phyloP scores from a whole-genome alignment of 176 grass and related monocot species.

The Oropetium thomaeum region DNA sequence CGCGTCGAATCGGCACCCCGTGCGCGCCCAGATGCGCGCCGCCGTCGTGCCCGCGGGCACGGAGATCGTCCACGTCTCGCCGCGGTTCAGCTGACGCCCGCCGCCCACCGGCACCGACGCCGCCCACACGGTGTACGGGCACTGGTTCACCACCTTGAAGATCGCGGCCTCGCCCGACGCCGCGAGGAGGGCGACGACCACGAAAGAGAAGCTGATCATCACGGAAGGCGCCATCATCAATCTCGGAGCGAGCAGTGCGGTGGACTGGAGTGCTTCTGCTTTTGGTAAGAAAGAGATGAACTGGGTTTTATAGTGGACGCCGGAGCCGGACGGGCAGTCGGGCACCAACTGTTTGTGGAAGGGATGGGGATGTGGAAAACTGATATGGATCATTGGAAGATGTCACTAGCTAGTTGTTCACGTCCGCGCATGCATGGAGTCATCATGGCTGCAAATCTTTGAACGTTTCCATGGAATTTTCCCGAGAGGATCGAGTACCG shows the following conservation, averaged over 20 bases:
- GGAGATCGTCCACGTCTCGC: slow-evolving; percentile 20
- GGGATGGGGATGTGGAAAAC: background rate
- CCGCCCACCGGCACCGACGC: slow-evolving; percentile 37
- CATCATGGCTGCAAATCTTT: slow-evolving; percentile 5
- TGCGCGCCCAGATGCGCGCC: slow-evolving; percentile 60
- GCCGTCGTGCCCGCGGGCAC: background rate
- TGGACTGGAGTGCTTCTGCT: too few species aligned
- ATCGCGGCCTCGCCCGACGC: background rate
- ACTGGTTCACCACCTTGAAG: slow-evolving; percentile 50
- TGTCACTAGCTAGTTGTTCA: background rate
- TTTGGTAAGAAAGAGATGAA: background rate
- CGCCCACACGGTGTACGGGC: slow-evolving; percentile 57
- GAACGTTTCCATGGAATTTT: slow-evolving; percentile 23
- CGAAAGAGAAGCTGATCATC: background rate
- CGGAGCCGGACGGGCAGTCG: too few species aligned
- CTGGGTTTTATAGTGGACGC: slow-evolving; percentile 2
- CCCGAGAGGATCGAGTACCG: background rate
- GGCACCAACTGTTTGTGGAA: too few species aligned
- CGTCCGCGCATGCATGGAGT: background rate
- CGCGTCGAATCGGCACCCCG: slow-evolving; percentile 56
- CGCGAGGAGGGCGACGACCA: background rate
- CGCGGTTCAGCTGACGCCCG: slow-evolving; percentile 30
- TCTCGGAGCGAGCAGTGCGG: too few species aligned
- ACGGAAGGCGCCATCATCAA: background rate
- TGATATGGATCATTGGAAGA: background rate